phyloP scores from a whole-genome alignment of 208 protist genomes.

The Balamuthia mandrillaris region DNA sequence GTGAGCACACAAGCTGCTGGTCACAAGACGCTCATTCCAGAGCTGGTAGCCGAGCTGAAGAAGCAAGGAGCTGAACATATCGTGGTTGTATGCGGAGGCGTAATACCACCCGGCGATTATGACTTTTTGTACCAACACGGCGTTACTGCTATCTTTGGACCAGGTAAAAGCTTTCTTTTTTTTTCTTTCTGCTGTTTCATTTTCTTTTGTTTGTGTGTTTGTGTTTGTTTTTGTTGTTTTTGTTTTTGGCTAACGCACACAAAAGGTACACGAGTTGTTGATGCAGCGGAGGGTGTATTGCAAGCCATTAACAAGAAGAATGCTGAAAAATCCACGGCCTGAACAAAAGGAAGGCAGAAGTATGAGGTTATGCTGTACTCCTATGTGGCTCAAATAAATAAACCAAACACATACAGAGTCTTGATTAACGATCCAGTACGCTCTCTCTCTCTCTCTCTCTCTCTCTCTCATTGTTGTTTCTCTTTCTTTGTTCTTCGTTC shows the following conservation, averaged over 20 bases:
- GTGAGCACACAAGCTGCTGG: constrained; percentile 65
- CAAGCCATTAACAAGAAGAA: neutral
- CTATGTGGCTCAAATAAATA: neutral
- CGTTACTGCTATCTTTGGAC: constrained; percentile 87
- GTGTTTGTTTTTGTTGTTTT: too few species aligned
- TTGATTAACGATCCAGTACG: neutral
- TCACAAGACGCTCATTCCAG: constrained; percentile 85
- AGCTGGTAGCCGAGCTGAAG: constrained; percentile 81
- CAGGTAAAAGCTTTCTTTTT: constrained; percentile 63
- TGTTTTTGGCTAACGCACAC: too few species aligned
- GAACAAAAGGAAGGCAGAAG: neutral
- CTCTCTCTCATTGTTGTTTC: too few species aligned
- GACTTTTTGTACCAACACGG: constrained; percentile 83
- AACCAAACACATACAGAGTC: neutral
- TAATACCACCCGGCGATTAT: constrained; percentile 79
- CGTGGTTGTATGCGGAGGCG: constrained; percentile 66
- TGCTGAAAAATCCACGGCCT: neutral
- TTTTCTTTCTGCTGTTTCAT: neutral
- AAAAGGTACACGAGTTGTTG: neutral
- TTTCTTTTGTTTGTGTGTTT: too few species aligned
- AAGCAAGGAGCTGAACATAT: constrained; percentile 61
- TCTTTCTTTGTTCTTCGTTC: too few species aligned
- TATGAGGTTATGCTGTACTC: neutral
- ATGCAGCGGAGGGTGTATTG: neutral
- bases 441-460: too few species aligned